phyloP scores from a whole-genome alignment of 768 basidiomycete species.

The Tricholoma bakamatsutake region DNA sequence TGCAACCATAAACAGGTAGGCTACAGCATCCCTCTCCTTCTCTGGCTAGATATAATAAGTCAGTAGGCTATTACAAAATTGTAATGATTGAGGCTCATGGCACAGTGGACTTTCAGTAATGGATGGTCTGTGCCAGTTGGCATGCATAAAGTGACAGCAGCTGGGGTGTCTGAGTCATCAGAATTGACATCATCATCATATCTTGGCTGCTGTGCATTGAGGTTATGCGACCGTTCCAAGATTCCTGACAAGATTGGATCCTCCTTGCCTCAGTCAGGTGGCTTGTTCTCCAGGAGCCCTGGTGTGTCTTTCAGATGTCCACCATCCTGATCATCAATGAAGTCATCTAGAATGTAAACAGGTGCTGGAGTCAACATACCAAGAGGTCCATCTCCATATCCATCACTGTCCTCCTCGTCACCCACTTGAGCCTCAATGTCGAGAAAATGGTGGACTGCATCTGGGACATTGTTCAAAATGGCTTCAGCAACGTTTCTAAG shows the following conservation, averaged over 20 bases:
- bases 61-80: background rate
- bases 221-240: background rate
- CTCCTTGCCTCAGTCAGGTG: background rate
- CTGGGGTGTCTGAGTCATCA: background rate
- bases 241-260: background rate
- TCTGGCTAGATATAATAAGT: background rate
- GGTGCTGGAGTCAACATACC: background rate
- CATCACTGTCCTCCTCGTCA: background rate
- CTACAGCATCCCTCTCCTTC: background rate
- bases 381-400: background rate
- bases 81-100: background rate
- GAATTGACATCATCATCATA: background rate
- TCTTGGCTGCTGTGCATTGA: background rate
- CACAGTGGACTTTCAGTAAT: background rate
- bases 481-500: background rate
- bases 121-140: background rate
- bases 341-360: background rate
- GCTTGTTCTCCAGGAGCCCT: background rate
- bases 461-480: background rate
- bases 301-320: background rate
- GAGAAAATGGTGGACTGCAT: background rate
- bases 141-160: background rate
- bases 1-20: background rate
- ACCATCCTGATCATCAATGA: slow-evolving; percentile 1
- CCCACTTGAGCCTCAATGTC: slow-evolving; percentile 2